Evolutionary conservation across 768 basidiomycete species (phyloP), one percentile per base, ranked within the genome.

Genomic region (Termitomyces eurrhizus): DNA sequence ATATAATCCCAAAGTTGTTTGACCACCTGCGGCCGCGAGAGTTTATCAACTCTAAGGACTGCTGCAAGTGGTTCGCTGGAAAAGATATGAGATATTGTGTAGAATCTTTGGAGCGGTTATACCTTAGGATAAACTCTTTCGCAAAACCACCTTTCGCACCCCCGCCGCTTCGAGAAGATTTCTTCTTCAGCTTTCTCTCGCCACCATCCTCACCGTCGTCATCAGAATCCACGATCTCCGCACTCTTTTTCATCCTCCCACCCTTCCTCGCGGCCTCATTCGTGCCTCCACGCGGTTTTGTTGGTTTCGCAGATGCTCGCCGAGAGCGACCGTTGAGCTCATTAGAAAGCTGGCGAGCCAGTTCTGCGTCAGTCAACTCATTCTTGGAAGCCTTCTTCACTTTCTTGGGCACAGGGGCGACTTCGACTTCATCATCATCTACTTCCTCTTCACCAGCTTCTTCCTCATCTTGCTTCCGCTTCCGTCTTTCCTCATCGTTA

Each of bases 1-100:
- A 97, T 95, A 72, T 96, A 88, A 13, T 82, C 84, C 95, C 95
- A 97, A 12, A 97, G 75, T 58, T 84, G 85, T 72, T 96, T 96
- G 51, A 97, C 95, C 45, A 92, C 89, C 69, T 95, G 92, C 5
- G 93, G 92, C 32, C 95, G 86, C 45, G 93, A 92, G 52, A 95
- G 74, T 67, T 81, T 84, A 26, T 86, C 83, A 42, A 80, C 77
- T 24, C 84, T 78, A n/a, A 93, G 72, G 29, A 97, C 75, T 13
- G 81, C 81, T 1, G 90, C 84, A 29, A 97, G 75, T 18, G 92
- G 86, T 64, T 81, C 86, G 66, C 94, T 95, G 14, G 4, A 57
- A 42, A 3, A 26, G 64, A 16, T 12, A 24, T 53, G 33, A 59
- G 62, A 39, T 21, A 61, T 59, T 16, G n/a, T 54, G 60, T 36